Evolutionary conservation across 257 asterid genomes (phyloP).

Genomic region (Anisodus acutangulus): DNA sequence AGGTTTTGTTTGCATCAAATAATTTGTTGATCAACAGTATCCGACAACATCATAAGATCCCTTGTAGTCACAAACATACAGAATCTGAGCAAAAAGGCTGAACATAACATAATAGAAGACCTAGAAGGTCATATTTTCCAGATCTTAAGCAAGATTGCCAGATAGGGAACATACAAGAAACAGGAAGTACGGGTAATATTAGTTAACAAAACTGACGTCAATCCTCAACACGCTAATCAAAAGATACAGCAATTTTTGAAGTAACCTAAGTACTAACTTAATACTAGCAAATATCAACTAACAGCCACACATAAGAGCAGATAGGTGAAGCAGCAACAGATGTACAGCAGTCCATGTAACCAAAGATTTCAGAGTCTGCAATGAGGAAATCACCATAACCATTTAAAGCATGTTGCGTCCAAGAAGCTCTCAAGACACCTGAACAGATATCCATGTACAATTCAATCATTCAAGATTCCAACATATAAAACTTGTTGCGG

Average conservation of each 20-base stretch:
- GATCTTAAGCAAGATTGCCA: background rate
- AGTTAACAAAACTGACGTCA: constrained; percentile 31
- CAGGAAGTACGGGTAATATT: constrained; percentile 16
- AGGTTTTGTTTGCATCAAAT: background rate
- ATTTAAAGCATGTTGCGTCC: constrained; percentile 92
- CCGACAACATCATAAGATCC: background rate
- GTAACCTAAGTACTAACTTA: constrained; percentile 54
- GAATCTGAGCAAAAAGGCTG: constrained; percentile 5
- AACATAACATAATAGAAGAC: constrained; percentile 18
- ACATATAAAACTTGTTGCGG: constrained; percentile 37
- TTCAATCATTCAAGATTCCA: constrained; percentile 52
- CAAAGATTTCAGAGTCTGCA: constrained; percentile 89
- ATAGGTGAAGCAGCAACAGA: constrained; percentile 97
- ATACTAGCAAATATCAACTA: constrained; percentile 54
- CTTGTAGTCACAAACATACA: background rate
- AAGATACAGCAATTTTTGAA: constrained; percentile 63
- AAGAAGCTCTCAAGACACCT: constrained; percentile 97
- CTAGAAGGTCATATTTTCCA: background rate
- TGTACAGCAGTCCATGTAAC: constrained; percentile 88
- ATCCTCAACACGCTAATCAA: constrained; percentile 23
- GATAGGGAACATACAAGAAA: constrained; percentile 25
- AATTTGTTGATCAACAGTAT: background rate
- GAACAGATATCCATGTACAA: constrained; percentile 69
- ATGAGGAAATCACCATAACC: constrained; percentile 94
- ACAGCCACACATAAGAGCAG: constrained; percentile 70